Base-by-base conservation (phyloP, 108 stramenopile species). In the Cyclotella baltica region DNA sequence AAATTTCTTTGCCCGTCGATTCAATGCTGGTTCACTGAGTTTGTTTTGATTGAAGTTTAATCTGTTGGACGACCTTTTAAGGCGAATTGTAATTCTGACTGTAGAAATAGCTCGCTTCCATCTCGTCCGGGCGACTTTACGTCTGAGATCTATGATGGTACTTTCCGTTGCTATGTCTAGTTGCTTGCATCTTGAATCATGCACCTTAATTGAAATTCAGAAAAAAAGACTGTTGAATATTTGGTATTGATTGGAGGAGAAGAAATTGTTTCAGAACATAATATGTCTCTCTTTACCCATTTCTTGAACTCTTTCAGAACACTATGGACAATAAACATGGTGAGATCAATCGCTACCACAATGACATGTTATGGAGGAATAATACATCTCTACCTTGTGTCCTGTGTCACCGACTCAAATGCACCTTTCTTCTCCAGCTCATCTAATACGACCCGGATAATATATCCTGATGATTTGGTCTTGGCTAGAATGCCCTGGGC, bases 51-150 rank as follows among this genome's bases (percentile, higher is more conserved):
- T 25, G 6, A 33, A 5, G 6, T 34, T 59, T 10, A 55, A n/a
- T 4, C 55, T 36, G 15, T 20, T 53, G 10, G 28, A 51, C 11
- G 34, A 34, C 20, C 36, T 55, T 25, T 51, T 51, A 33, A 70
- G 68, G 48, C 68, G 50, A 9, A 70, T 25, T 5, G 52, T 31
- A 10, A 70, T 35, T 18, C 52, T 52, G 20, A 70, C 68, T 5
- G 68, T 51, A 18, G 48, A 28, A 20, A 70, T 70, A 20, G 68
- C 68, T 53, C 68, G 68, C 25, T 70, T 70, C 68, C 68, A 70
- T 18, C 68, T 28, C 29, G 50, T 70, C 20, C 68, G 27, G 15
- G 68, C 68, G 19, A 70, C 33, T 15, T 56, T 55, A 31, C 34
- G 30, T 25, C 68, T 30, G 19, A 70, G 68, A 8, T 70, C 52